A percentile compares a stretch with the other conserved stretches of the same genome.
These are phyloP conservation scores for Stereocaulon alpinum DNA, from an alignment of 495 filamentous ascomycete species.

Conservation along the genomic window DNA sequence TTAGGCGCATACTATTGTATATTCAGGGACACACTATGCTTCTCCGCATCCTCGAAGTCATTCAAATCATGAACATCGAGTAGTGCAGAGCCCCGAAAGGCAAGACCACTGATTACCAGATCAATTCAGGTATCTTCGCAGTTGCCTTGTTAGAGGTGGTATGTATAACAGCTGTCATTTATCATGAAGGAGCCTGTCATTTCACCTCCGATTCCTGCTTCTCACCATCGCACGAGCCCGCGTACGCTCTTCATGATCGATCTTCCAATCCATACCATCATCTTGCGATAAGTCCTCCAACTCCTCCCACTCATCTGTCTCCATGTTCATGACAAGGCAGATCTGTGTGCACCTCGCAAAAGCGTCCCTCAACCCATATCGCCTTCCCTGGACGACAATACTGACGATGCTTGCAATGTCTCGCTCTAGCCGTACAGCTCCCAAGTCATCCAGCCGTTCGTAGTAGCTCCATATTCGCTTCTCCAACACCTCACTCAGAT, in stretches of 20 bases:
- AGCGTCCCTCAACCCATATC: slow-evolving; percentile 69
- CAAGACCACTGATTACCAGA: too few relatives aligned
- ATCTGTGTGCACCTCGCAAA: slow-evolving; percentile 79
- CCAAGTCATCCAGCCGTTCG: slow-evolving; percentile 69
- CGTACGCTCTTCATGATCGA: slow-evolving; percentile 52
- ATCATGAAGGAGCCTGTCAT: not conserved
- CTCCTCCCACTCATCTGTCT: slow-evolving; percentile 95
- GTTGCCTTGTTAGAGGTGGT: not conserved
- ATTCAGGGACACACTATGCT: too few relatives aligned
- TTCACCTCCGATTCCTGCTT: not conserved
- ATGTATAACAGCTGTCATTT: not conserved
- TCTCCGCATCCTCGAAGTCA: too few relatives aligned
- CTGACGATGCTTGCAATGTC: slow-evolving; percentile 74
- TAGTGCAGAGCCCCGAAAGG: too few relatives aligned
- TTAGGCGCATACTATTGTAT: too few relatives aligned
- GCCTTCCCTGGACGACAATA: slow-evolving; percentile 61
- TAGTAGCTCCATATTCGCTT: slow-evolving; percentile 83
- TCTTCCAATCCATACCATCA: slow-evolving; percentile 38
- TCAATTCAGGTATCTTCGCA: too few relatives aligned
- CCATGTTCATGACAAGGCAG: slow-evolving; percentile 85
- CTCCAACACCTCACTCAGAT: slow-evolving; percentile 70
- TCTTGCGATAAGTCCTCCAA: slow-evolving; percentile 32
- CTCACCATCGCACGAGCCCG: slow-evolving; percentile 52
- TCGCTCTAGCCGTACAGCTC: slow-evolving; percentile 77
- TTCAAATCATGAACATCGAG: too few relatives aligned